Evolutionary conservation across 345 rosid species (phyloP).

Genomic region (Psidium friedrichsthalianum): DNA sequence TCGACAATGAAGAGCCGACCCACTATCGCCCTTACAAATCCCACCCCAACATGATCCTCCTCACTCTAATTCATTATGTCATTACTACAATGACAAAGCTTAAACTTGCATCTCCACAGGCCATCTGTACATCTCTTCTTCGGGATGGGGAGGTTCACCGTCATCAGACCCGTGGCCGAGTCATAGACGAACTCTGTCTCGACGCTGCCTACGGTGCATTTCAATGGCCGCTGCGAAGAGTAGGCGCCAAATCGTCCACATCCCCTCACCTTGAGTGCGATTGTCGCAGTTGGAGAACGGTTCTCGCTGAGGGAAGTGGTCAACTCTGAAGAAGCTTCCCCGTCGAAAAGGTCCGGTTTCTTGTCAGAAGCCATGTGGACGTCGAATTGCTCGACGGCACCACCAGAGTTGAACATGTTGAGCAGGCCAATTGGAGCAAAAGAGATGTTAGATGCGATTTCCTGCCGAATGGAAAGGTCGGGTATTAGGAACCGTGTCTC

Average conservation of each 20-base stretch:
- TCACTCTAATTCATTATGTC: background rate
- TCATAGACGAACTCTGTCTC: slow-evolving; percentile 51
- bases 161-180: slow-evolving; percentile 44
- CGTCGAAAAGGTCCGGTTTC: slow-evolving; percentile 35
- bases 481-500: background rate
- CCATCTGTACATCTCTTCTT: slow-evolving; percentile 86
- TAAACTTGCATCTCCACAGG: slow-evolving; percentile 54
- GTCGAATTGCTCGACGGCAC: slow-evolving; percentile 55
- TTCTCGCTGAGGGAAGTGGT: slow-evolving; percentile 26
- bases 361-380: slow-evolving; percentile 20
- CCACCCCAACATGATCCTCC: background rate
- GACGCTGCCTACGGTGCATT: slow-evolving; percentile 37
- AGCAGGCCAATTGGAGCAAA: slow-evolving; percentile 87
- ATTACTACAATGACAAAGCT: background rate
- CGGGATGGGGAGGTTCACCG: slow-evolving; percentile 42
- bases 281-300: slow-evolving; percentile 36
- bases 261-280: slow-evolving; percentile 56
- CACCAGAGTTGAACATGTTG: slow-evolving; percentile 80
- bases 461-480: slow-evolving; percentile 27
- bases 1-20: background rate
- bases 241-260: slow-evolving; percentile 18
- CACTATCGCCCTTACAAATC: background rate
- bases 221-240: slow-evolving; percentile 59
- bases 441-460: slow-evolving; percentile 38
- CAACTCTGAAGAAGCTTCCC: slow-evolving; percentile 35